Conservation (phyloP, 192 early-diverging fungal genomes). For the Coemansia sp. region DNA sequence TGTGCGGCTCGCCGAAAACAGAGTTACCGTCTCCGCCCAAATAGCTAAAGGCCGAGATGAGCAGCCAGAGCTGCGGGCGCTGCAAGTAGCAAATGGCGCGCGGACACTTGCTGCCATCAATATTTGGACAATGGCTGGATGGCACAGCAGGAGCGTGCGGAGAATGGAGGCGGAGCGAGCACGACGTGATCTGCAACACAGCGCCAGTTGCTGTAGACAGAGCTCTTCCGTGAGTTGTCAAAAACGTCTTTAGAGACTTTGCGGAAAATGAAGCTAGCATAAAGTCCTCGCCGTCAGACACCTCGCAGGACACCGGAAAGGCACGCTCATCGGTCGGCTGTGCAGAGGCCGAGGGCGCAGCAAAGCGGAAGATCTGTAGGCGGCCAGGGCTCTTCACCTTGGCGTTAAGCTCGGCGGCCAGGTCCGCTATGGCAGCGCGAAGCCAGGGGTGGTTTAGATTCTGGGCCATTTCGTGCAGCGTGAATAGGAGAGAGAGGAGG, state of each 20-base stretch:
- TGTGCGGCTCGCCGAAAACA: constrained; percentile 20
- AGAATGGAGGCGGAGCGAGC: not conserved
- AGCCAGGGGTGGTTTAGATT: constrained; percentile 24
- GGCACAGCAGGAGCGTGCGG: not conserved
- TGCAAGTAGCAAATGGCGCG: not conserved
- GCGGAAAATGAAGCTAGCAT: constrained; percentile 28
- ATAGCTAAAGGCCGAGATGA: constrained; percentile 26
- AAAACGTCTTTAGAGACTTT: constrained; percentile 5
- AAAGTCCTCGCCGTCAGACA: constrained; percentile 38
- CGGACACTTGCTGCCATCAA: constrained; percentile 4
- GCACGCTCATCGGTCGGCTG: not conserved
- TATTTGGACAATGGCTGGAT: constrained; percentile 6
- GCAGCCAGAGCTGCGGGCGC: constrained; percentile 34
- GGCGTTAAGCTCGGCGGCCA: not conserved
- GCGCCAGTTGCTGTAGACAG: not conserved
- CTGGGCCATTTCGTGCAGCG: constrained; percentile 20
- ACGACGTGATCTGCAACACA: constrained; percentile 14
- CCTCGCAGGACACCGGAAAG: constrained; percentile 29
- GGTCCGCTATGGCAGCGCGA: constrained; percentile 1
- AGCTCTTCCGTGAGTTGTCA: not conserved
- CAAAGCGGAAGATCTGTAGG: constrained; percentile 18
- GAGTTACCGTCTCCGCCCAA: constrained; percentile 32
- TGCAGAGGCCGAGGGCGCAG: not conserved
- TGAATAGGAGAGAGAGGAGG: too few species aligned
- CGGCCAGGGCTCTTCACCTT: constrained; percentile 10